A percentile compares a stretch with the other conserved stretches of the same genome.
These are phyloP conservation scores for Mucor lusitanicus DNA, from an alignment of 371 early-diverging fungal species.

Conservation along the genomic window DNA sequence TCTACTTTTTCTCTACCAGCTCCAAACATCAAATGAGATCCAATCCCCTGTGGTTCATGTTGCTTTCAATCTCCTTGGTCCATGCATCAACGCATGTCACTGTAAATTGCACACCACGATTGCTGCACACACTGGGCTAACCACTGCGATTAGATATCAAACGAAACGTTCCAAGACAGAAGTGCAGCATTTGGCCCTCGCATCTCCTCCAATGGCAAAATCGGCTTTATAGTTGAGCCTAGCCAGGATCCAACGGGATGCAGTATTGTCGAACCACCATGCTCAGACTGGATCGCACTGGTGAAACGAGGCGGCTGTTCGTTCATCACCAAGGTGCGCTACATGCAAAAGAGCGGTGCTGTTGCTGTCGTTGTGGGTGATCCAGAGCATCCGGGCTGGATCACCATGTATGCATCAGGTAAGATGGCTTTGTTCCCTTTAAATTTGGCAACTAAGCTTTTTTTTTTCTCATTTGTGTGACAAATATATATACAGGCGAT, in stretches of 20 bases:
- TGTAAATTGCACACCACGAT: slow-evolving; percentile 3
- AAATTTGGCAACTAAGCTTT: not conserved
- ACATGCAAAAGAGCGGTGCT: slow-evolving; percentile 87
- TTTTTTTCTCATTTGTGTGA: not conserved
- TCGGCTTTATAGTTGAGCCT: slow-evolving; percentile 49
- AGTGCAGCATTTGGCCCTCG: slow-evolving; percentile 66
- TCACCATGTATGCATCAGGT: slow-evolving; percentile 89
- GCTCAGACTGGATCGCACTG: slow-evolving; percentile 74
- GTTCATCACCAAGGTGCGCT: slow-evolving; percentile 85
- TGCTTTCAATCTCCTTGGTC: not conserved
- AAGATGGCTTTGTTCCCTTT: slow-evolving; percentile 12
- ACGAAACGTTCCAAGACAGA: slow-evolving; percentile 54
- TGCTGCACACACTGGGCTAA: not conserved
- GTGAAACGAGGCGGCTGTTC: slow-evolving; percentile 84
- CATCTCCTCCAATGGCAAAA: slow-evolving; percentile 50
- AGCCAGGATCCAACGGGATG: slow-evolving; percentile 35
- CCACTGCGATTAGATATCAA: slow-evolving; percentile 38
- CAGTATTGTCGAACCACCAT: slow-evolving; percentile 28
- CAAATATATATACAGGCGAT: slow-evolving; percentile 51
- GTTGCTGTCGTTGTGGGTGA: slow-evolving; percentile 89
- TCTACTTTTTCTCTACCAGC: not conserved
- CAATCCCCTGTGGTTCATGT: slow-evolving; percentile 5
- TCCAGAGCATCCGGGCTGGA: slow-evolving; percentile 58
- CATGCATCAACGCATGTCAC: slow-evolving; percentile 25
- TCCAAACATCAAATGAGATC: not conserved